These are phyloP conservation scores for Grifola frondosa DNA, from an alignment of 1,284 basidiomycete species.

Conservation along the genomic window DNA sequence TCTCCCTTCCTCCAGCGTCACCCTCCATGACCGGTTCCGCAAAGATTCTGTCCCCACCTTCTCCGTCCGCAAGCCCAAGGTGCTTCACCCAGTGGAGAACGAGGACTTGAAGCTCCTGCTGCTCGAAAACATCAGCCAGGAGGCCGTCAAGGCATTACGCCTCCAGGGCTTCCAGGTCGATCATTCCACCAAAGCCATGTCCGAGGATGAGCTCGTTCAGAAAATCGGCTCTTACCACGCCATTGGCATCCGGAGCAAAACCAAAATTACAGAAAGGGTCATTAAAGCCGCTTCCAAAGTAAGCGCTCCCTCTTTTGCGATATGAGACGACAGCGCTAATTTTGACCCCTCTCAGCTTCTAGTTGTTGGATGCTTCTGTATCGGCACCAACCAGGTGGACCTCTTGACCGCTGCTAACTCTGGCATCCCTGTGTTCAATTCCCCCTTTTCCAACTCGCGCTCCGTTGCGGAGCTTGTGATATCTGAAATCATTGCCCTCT, in stretches of 20 bases:
- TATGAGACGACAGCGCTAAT: background rate
- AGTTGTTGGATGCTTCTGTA: conserved; percentile 99
- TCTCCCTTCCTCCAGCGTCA: conserved; percentile 48
- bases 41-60: conserved; percentile 23
- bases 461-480: conserved; percentile 99
- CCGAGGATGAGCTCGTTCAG: conserved; percentile 89
- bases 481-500: conserved; percentile 90
- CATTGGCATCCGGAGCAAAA: conserved; percentile 96
- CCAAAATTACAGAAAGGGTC: conserved; percentile 90
- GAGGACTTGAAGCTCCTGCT: conserved; percentile 78
- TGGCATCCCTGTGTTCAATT: conserved; percentile 99
- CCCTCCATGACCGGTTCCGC: conserved; percentile 46
- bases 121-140: conserved; percentile 94
- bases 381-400: conserved; percentile 99
- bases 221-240: conserved; percentile 91
- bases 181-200: conserved; percentile 84
- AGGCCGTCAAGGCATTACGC: conserved; percentile 82
- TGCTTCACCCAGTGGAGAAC: conserved; percentile 77
- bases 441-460: conserved; percentile 99
- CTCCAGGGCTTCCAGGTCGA: conserved; percentile 93
- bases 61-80: conserved; percentile 55
- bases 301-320: conserved; percentile 16
- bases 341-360: conserved; percentile 64
- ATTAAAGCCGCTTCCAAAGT: conserved; percentile 86
- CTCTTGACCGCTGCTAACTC: conserved; percentile 80